Evolutionary conservation across 805 yeast genomes (phyloP).

Genomic region (Crinitomyces ghanaensis): DNA sequence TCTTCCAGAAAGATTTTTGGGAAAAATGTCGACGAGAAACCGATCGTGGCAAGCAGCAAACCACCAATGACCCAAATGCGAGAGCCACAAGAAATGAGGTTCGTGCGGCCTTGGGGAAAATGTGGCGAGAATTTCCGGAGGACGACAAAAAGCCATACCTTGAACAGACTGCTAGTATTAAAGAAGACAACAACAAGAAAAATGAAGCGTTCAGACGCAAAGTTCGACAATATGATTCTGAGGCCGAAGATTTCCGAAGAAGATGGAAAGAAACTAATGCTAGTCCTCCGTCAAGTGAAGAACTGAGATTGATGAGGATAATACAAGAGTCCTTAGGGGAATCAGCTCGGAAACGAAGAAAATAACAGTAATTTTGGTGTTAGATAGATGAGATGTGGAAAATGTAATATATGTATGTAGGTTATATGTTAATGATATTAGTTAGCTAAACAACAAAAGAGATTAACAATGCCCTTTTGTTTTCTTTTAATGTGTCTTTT

Average conservation of each 20-base stretch:
- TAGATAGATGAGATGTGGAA: too few species aligned
- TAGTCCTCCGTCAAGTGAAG: conserved; percentile 21
- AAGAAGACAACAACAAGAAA: conserved; percentile 25
- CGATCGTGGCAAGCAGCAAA: conserved; percentile 23
- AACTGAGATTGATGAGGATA: conserved; percentile 14
- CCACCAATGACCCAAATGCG: conserved; percentile 22
- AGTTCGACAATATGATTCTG: conserved; percentile 26
- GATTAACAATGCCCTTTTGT: too few species aligned
- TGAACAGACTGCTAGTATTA: conserved; percentile 24
- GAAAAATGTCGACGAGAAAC: conserved; percentile 28
- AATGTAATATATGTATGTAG: too few species aligned
- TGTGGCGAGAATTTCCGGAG: conserved; percentile 31
- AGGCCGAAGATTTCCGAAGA: conserved; percentile 28
- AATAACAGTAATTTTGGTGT: conserved; percentile 1
- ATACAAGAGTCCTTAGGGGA: conserved; percentile 6
- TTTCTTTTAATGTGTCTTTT: background rate
- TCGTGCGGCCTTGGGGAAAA: conserved; percentile 29
- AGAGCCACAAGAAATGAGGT: conserved; percentile 30
- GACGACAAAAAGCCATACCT: conserved; percentile 28
- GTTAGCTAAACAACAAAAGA: background rate
- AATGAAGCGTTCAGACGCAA: conserved; percentile 24
- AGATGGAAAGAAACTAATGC: conserved; percentile 30
- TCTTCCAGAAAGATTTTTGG: conserved; percentile 33
- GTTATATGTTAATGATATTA: background rate
- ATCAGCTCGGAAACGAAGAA: background rate